Percentiles rank a stretch among this genome's conserved stretches.
Evolutionary conservation across 225 moss, liverwort and hornwort genomes (phyloP).

Genomic region (Polytrichum commune): DNA sequence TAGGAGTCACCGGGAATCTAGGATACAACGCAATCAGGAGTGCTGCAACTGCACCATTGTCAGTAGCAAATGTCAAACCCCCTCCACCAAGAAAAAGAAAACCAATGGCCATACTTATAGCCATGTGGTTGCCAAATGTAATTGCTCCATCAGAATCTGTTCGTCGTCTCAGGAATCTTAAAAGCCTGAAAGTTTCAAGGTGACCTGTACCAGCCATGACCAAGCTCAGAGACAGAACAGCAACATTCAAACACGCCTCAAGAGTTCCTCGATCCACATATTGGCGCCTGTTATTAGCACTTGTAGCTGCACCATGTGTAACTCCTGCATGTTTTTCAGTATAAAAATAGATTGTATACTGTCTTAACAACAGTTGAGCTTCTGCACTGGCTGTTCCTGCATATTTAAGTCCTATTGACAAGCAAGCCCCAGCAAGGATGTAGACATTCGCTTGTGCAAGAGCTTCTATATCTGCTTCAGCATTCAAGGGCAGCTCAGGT

Average conservation of each 20-base stretch:
- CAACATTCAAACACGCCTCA: conserved; percentile 92
- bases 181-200: conserved; percentile 81
- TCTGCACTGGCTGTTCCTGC: conserved; percentile 90
- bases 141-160: conserved; percentile 82
- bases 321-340: conserved; percentile 83
- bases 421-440: conserved; percentile 95
- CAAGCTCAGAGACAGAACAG: conserved; percentile 90
- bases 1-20: conserved; percentile 82
- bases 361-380: conserved; percentile 75
- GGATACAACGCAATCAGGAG: conserved; percentile 91
- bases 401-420: conserved; percentile 87
- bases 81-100: conserved; percentile 98
- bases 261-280: conserved; percentile 88
- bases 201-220: conserved; percentile 99
- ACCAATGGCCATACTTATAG: conserved; percentile 89
- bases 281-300: conserved; percentile 44
- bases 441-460: conserved; percentile 96
- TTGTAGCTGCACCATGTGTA: conserved; percentile 29
- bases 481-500: conserved; percentile 61
- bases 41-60: conserved; percentile 92
- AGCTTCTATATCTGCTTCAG: conserved; percentile 92
- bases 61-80: conserved; percentile 85
- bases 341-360: conserved; percentile 85
- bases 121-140: conserved; percentile 95
- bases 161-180: conserved; percentile 84